These are phyloP conservation scores for Yarrowia sp. DNA, from an alignment of 805 yeast species.

Conservation along the genomic window DNA sequence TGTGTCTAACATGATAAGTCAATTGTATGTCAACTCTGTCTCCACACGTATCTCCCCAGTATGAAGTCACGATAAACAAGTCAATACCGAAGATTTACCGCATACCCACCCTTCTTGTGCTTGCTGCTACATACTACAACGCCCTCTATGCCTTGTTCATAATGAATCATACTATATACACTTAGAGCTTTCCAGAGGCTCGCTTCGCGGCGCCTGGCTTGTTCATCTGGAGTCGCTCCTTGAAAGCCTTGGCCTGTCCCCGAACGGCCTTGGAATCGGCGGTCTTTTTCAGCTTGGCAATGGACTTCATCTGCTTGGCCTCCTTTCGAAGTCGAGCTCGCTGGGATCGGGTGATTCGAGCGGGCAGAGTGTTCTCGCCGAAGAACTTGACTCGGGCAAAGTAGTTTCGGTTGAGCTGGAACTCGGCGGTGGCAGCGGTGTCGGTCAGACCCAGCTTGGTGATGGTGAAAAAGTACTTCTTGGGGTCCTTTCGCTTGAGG, in stretches of 20 bases:
- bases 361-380: conserved; percentile 51
- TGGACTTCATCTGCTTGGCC: conserved; percentile 32
- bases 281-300: conserved; percentile 23
- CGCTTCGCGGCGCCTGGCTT: neutral
- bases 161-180: conserved; percentile 33
- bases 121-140: too few species aligned
- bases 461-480: conserved; percentile 83
- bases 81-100: too few species aligned
- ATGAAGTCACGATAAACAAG: too few species aligned
- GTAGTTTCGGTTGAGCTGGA: conserved; percentile 53
- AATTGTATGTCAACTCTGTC: too few species aligned
- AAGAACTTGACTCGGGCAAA: conserved; percentile 50
- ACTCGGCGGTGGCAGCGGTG: conserved; percentile 76
- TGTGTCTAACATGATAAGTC: too few species aligned
- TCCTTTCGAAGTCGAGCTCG: conserved; percentile 24
- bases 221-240: neutral
- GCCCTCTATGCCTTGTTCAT: too few species aligned
- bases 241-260: conserved; percentile 25
- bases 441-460: conserved; percentile 89
- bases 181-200: conserved; percentile 1
- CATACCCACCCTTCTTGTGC: too few species aligned
- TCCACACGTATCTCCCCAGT: too few species aligned
- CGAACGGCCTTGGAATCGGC: conserved; percentile 7
- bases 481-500: conserved; percentile 78
- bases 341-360: conserved; percentile 46